Evolutionary conservation across 2,329 filamentous ascomycete genomes (phyloP), one percentile per base, ranked within the genome.

Genomic region (Trichocomaceae sp.): DNA sequence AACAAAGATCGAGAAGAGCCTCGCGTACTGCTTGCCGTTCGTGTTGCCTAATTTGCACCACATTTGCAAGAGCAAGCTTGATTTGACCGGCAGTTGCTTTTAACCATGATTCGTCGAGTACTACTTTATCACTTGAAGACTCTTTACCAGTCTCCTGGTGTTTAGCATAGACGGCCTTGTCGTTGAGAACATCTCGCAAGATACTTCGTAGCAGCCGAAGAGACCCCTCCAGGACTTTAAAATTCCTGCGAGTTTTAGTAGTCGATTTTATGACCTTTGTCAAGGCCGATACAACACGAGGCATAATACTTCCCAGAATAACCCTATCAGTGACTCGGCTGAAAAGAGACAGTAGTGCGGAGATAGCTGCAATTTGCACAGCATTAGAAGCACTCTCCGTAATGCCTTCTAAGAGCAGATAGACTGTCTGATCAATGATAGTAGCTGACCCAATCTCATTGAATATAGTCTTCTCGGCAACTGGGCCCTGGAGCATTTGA

Each of bases 271-370:
- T 73, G 0, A 90, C 75, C 63, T 86, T 91, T 2, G 87, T 85
- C 22, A 99, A 74, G 1, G 84, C 83, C 2, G 93, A 97, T 0
- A 96, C 82, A 0, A 89, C 89, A 9, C 91, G 90, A 0, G 95
- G 93, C 42, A 97, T 77, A 64, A 99, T 93, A 58, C 83, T 91
- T 9, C 90, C 88, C 54, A 95, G 75, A 2, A 88, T 83, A n/a
- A 87, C 80, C 47, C 80, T 81, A 63, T 93, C 86, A 51, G 80
- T 83, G 44, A 96, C 78, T 20, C 83, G 81, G 6, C 69, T 64
- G 60, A 84, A 82, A 7, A 93, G 73, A 0, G 81, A 74, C 50
- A 81, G 73, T 2, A 96, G 67, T 6, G 87, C 83, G 12, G 75
- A 70, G 3, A 89, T 74, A 5, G 90, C 87, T 60, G 86, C 81